phyloP scores from a whole-genome alignment of 129 eudicot genomes.

The Ambrosia trifida region DNA sequence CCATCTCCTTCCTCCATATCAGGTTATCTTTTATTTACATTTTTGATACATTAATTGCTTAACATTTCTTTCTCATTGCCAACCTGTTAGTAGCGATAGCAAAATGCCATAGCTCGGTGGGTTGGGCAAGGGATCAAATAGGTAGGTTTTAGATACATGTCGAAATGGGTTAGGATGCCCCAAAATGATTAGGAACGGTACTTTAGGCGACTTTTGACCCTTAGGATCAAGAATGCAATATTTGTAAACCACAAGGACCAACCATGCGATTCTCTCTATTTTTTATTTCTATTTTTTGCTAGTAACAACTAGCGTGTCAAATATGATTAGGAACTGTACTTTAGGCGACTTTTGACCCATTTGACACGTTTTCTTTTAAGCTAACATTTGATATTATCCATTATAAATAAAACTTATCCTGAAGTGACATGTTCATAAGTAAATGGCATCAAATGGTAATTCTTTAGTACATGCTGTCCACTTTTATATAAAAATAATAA shows the following conservation, averaged over 20 bases:
- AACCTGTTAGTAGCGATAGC: neutral
- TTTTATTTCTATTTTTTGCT: neutral
- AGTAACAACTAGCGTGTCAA: neutral
- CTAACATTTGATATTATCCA: neutral
- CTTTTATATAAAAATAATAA: neutral
- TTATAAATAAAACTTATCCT: no score
- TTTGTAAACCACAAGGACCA: no score
- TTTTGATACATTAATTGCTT: neutral
- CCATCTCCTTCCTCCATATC: slow-evolving; percentile 63
- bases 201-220: no score
- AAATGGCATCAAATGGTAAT: no score
- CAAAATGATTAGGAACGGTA: no score
- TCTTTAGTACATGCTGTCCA: neutral
- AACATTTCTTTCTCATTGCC: neutral
- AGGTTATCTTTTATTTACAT: slow-evolving; percentile 37
- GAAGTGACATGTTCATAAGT: no score
- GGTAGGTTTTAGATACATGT: neutral
- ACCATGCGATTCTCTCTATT: no score
- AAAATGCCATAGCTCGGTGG: neutral
- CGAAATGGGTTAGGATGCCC: neutral
- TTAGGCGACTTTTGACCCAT: neutral
- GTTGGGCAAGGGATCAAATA: neutral
- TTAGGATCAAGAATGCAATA: no score
- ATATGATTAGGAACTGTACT: neutral
- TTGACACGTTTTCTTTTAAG: neutral